Evolutionary conservation across 106 monocot species (phyloP).

Genomic region (Gastrodia elata): DNA sequence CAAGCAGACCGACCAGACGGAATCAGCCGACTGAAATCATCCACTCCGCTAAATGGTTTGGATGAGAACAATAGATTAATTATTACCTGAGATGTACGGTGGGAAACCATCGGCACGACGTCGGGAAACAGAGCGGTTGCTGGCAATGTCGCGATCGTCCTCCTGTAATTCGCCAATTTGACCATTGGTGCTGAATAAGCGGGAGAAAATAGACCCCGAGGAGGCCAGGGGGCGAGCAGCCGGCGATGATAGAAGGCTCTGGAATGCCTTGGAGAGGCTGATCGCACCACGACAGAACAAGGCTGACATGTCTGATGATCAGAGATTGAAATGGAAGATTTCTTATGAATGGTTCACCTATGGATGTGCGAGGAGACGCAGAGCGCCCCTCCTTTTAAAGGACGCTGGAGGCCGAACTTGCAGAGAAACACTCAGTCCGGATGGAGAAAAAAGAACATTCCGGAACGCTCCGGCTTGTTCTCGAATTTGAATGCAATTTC

Average conservation of each 20-base stretch:
- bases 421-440: too few relatives aligned
- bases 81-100: conserved; percentile 29
- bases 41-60: too few relatives aligned
- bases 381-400: neutral
- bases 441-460: neutral
- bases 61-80: conserved; percentile 9
- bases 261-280: conserved; percentile 5
- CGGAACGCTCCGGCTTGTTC: too few relatives aligned
- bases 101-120: conserved; percentile 13
- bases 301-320: conserved; percentile 11
- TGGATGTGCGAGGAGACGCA: neutral
- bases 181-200: conserved; percentile 25
- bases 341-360: neutral
- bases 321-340: neutral
- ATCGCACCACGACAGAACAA: conserved; percentile 12
- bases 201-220: neutral
- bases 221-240: neutral
- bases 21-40: neutral
- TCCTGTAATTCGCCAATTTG: conserved; percentile 17
- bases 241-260: conserved; percentile 2
- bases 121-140: conserved; percentile 7
- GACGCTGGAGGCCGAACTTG: too few relatives aligned
- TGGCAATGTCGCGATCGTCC: conserved; percentile 15
- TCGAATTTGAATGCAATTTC: too few relatives aligned
- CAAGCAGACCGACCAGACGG: neutral